Evolutionary conservation across 805 yeast genomes (phyloP).

Genomic region (Lipomyces kockii): DNA sequence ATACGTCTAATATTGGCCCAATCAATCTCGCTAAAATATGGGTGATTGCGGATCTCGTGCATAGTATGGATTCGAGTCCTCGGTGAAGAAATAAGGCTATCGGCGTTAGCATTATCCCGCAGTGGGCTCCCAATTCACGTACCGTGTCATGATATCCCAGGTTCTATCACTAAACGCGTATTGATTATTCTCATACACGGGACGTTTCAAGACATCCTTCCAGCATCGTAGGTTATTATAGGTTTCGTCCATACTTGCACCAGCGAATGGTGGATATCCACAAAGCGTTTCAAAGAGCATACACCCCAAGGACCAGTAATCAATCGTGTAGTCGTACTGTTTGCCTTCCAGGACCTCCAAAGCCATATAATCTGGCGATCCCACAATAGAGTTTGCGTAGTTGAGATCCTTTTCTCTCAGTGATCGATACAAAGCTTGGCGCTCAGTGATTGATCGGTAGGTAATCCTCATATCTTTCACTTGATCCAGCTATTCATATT

Average conservation of each 20-base stretch:
- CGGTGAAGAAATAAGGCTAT: conserved; percentile 72
- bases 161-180: conserved; percentile 94
- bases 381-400: conserved; percentile 93
- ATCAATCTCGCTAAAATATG: conserved; percentile 83
- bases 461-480: conserved; percentile 76
- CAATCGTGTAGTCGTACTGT: conserved; percentile 92
- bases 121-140: background rate
- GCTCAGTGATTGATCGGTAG: conserved; percentile 74
- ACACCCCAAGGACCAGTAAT: conserved; percentile 98
- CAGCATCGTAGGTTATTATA: conserved; percentile 91
- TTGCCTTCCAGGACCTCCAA: conserved; percentile 94
- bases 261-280: conserved; percentile 97
- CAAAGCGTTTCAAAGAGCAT: conserved; percentile 94
- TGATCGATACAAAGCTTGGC: conserved; percentile 84
- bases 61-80: conserved; percentile 73
- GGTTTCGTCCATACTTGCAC: conserved; percentile 91
- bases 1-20: conserved; percentile 69
- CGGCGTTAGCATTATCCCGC: background rate
- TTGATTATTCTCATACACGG: conserved; percentile 79
- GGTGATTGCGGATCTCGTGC: conserved; percentile 76
- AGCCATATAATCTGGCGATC: conserved; percentile 99
- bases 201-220: conserved; percentile 86
- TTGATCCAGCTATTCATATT: conserved; percentile 53
- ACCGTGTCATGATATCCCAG: conserved; percentile 80
- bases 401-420: conserved; percentile 72